Conservation (phyloP, 2,329 filamentous ascomycete species). For the Fusarium coffeatum region DNA sequence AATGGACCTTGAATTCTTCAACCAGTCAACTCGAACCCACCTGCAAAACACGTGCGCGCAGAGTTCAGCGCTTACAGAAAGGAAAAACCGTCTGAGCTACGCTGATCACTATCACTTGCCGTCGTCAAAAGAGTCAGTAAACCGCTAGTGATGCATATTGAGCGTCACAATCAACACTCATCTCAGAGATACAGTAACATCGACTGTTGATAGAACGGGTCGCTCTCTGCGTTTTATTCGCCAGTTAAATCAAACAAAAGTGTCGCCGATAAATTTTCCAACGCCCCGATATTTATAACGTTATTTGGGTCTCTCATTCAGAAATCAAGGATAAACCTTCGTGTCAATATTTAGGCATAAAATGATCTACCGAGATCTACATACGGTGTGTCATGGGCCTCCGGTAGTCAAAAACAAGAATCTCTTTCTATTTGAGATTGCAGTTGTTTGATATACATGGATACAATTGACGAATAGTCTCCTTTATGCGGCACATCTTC, state of each 20-base stretch:
- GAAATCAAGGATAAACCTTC: neutral
- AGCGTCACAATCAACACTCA: conserved; percentile 4
- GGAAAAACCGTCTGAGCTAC: neutral
- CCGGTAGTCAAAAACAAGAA: neutral
- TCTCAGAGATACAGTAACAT: neutral
- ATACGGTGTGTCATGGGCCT: neutral
- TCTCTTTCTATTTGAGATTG: conserved; percentile 13
- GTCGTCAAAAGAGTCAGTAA: conserved; percentile 5
- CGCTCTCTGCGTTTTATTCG: neutral
- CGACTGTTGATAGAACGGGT: neutral
- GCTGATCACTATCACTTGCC: conserved; percentile 25
- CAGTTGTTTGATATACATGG: conserved; percentile 26
- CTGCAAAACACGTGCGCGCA: conserved; percentile 12
- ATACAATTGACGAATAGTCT: conserved; percentile 5
- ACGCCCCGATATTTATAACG: neutral
- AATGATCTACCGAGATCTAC: conserved; percentile 35
- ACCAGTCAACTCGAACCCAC: neutral
- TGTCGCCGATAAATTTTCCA: neutral
- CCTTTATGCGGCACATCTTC: conserved; percentile 21
- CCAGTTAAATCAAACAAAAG: neutral
- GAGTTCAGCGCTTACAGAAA: neutral
- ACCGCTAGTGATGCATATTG: neutral
- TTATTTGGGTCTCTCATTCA: neutral
- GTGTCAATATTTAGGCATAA: conserved; percentile 5
- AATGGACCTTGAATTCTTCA: neutral